Percentiles rank a stretch among this genome's conserved stretches.
phyloP scores from a whole-genome alignment of 257 asterid species.

The Fraxinus quadrangulata region DNA sequence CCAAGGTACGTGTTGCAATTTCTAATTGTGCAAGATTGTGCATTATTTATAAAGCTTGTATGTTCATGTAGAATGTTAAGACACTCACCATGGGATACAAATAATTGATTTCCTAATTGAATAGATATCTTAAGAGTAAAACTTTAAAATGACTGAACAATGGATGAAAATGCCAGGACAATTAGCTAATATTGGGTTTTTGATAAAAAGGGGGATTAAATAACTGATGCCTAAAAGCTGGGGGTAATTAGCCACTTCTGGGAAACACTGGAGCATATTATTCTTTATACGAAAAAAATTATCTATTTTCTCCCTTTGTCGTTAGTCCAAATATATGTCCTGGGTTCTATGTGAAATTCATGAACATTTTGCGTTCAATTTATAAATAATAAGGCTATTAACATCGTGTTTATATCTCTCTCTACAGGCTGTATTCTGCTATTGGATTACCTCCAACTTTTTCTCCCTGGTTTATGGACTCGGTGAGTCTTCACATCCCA shows the following conservation, averaged over 20 bases:
- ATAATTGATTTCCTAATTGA: background rate
- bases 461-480: conserved; percentile 78
- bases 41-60: background rate
- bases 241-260: background rate
- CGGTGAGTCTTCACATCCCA: conserved; percentile 46
- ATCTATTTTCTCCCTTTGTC: background rate
- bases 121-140: background rate
- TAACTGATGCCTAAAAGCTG: background rate
- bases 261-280: background rate
- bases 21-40: background rate
- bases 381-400: background rate
- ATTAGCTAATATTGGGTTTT: background rate
- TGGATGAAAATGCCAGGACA: background rate
- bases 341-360: conserved; percentile 16
- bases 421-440: conserved; percentile 86
- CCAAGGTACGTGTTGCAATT: conserved; percentile 53
- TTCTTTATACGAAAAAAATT: background rate
- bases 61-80: background rate
- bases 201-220: background rate
- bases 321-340: background rate
- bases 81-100: background rate
- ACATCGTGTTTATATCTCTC: background rate
- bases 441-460: conserved; percentile 88
- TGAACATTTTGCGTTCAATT: background rate
- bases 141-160: background rate